Percentiles rank a stretch among this genome's conserved stretches.
Evolutionary conservation across 352 stramenopile genomes (phyloP).

Genomic region (Globisporangium nagaii): DNA sequence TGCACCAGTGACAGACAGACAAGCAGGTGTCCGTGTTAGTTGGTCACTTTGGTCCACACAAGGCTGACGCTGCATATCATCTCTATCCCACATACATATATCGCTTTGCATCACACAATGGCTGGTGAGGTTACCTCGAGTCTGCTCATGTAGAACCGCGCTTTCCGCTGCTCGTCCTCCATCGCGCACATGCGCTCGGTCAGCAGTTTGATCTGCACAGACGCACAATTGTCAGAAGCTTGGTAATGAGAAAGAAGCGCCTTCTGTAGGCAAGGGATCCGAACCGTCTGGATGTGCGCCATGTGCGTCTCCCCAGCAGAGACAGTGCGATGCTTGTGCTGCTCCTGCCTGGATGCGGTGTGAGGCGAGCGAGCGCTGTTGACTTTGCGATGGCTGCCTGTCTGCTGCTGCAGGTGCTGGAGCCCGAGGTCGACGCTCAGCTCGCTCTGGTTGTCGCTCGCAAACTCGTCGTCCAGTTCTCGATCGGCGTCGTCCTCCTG

Average conservation of each 20-base stretch:
- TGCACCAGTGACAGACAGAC: background rate
- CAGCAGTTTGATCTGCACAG: constrained; percentile 45
- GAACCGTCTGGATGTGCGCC: constrained; percentile 39
- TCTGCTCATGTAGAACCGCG: constrained; percentile 22
- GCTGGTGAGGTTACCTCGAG: too few species aligned
- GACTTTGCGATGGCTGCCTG: background rate
- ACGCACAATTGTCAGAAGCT: background rate
- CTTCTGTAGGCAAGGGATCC: background rate
- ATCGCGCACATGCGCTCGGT: constrained; percentile 44
- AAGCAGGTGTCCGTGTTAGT: background rate
- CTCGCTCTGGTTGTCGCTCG: constrained; percentile 7
- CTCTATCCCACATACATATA: background rate
- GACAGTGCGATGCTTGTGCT: background rate
- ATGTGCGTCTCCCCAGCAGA: constrained; percentile 7
- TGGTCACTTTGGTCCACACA: background rate
- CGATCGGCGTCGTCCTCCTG: constrained; percentile 14
- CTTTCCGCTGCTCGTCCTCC: constrained; percentile 37
- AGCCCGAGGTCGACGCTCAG: background rate
- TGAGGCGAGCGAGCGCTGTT: background rate
- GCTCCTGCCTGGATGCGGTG: background rate
- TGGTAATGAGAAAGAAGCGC: background rate
- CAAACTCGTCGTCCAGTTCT: background rate
- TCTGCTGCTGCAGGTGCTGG: background rate
- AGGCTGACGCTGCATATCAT: background rate
- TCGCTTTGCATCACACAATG: background rate